Base-by-base conservation (phyloP, 257 asterid species). In the Voacanga thouarsii region DNA sequence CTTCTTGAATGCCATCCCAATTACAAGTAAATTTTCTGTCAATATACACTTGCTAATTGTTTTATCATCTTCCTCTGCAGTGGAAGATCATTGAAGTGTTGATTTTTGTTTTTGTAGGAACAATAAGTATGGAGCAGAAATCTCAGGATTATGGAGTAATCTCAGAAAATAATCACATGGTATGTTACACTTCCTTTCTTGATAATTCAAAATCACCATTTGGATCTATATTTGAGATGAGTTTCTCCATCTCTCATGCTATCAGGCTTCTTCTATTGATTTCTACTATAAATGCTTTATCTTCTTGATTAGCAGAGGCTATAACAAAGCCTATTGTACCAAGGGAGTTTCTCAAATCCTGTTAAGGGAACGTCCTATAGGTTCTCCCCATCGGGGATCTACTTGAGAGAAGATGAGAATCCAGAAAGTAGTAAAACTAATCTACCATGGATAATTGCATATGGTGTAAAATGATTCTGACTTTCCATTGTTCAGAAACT, bases 1-100 rank as follows among this genome's bases (percentile, higher is more conserved):
- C 65, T 81, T 82, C 85, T 74, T 78, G 79, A 84, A 79, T 75
- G 88, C 91, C 49, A 79, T 82, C 77, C 90, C 96, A 81, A 3
- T 79, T 73, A 85, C 92, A 83, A 87, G 94, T 89, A 89, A 43
- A 43, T 24, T 19, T 72, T 75, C 39, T 45, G 1, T 1, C 30
- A 57, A n/a, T 19, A 12, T 30, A 21, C 30, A 3, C 6, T 44
- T 37, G 53, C 1, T 59, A 10, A 5, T 45, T 37, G 24, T 43
- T 18, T 0, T 53, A 23, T 24, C 5, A 56, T 43, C 33, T 57
- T 63, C 68, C 33, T 30, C 43, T 21, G 39, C 26, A 16, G 50
- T 71, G 37, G 24, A 18, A 60, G 50, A 59, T 41, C 21, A 60
- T 70, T 55, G 21, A 33, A 30, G 45, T 33, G 8, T 45, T 10